Percentiles rank a stretch among this genome's conserved stretches.
phyloP scores from a whole-genome alignment of 768 basidiomycete species.

The Chalciporus chontae region DNA sequence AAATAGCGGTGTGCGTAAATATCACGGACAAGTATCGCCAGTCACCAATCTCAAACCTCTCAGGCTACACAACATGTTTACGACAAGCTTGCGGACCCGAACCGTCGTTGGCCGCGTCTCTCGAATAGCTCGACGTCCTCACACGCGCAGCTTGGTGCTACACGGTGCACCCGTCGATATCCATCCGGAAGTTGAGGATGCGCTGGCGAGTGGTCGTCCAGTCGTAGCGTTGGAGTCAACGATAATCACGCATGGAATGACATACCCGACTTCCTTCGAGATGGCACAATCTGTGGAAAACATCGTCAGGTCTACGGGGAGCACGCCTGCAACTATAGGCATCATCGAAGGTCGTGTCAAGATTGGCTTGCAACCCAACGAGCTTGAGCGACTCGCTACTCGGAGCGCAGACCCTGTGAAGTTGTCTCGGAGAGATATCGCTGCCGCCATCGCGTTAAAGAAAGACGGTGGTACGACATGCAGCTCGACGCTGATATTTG shows the following conservation, averaged over 20 bases:
- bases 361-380: slow-evolving; percentile 65
- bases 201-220: slow-evolving; percentile 58
- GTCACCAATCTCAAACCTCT: not conserved
- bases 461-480: slow-evolving; percentile 81
- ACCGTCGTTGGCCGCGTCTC: not conserved
- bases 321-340: slow-evolving; percentile 90
- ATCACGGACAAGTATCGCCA: too few species aligned
- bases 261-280: slow-evolving; percentile 71
- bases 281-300: slow-evolving; percentile 69
- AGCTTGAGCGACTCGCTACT: slow-evolving; percentile 70
- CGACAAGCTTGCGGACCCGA: slow-evolving; percentile 4
- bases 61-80: slow-evolving; percentile 20
- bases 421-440: slow-evolving; percentile 79
- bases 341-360: slow-evolving; percentile 80
- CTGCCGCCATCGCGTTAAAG: slow-evolving; percentile 62
- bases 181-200: slow-evolving; percentile 81
- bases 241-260: slow-evolving; percentile 90
- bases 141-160: not conserved
- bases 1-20: not conserved
- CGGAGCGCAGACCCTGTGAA: slow-evolving; percentile 48
- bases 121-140: slow-evolving; percentile 4
- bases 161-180: slow-evolving; percentile 52
- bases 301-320: slow-evolving; percentile 69
- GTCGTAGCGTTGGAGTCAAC: slow-evolving; percentile 92
- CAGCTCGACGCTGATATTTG: slow-evolving; percentile 69